Evolutionary conservation across 2,329 filamentous ascomycete species (phyloP), one percentile per base, ranked within the genome.

Genomic region (Scleromitrula shiraiana): DNA sequence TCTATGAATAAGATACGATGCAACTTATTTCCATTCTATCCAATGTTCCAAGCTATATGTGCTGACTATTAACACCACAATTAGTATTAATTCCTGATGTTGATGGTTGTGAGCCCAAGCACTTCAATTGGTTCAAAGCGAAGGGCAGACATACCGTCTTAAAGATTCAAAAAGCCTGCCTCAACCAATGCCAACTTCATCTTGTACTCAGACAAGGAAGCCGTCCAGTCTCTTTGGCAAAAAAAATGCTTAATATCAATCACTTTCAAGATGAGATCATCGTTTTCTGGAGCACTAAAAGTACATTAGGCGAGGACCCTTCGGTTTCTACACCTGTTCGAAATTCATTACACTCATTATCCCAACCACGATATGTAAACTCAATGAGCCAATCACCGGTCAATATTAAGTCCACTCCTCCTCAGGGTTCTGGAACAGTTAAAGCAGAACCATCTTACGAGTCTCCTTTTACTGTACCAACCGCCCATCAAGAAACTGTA

Each of bases 91-190:
- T 24, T 10, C 45, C 37, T 5, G 20, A 41, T 35, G 19, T 17
- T 20, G 15, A 30, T 5, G 19, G n/a, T 12, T 30, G n/a, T 15
- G 14, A 12, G 10, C 15, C 24, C 8, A 17, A 29, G 12, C 20
- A 33, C 30, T 33, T 49, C 8, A 32, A 44, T n/a, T 50, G 47
- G 47, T 50, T 50, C 27, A 50, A 46, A 12, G 41, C 39, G 0
- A 46, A 46, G 26, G 22, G 41, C n/a, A 46, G 36, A 40, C 47
- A 50, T 19, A 33, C 47, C n/a, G 27, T 50, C 10, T 41, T 41
- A 12, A 46, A 46, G 23, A 15, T 50, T n/a, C 33, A 39, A 36
- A 26, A 33, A n/a, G 35, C 41, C 6, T 50, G 40, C 6, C 14
- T 33, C 36, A 40, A 45, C 4, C 22, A 39, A 30, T 32, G 15